Base-by-base conservation (phyloP, 163 green algal species). In the Chlorella variabilis region DNA sequence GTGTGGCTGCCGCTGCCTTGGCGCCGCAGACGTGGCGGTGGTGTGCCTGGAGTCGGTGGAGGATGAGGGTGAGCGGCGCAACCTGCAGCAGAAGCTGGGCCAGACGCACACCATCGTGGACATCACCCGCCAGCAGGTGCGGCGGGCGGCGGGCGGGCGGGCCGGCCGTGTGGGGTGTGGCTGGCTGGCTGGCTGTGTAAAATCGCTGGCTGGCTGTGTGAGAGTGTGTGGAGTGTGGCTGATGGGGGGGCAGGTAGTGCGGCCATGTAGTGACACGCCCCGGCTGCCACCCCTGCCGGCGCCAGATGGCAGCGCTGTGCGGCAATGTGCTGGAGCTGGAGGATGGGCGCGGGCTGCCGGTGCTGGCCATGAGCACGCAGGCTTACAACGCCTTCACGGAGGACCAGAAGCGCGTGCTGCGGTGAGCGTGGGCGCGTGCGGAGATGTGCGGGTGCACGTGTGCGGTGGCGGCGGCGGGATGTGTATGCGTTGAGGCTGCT, bases 301-400 rank as follows among this genome's bases (percentile, higher is more conserved):
- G 18, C n/a, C 95, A 99, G 88, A 97, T 98, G 95, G 91, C 92
- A 36, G 67, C 81, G 9, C 87, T 99, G 77, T 98, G 94, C 81
- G 96, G 96, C 81, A 99, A 99, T 81, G 93, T 94, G 51, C 83
- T 99, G 49, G 96, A 99, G 92, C 80, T 99, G 71, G 83, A 94
- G 81, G 89, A 96, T 86, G 91, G 90, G 41, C 81, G 86, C 39
- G 94, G 94, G 15, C 84, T 97, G 85, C 95, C 96, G 9, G 89
- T 96, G 34, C 89, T 99, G 87, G 94, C 93, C 41, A 96, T 98
- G 92, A 96, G 89, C 54, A 96, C 89, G 18, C 91, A 91, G 78
- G 94, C 95, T 17, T 94, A 97, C 89, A 91, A 96, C 77, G 94
- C 93, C 4, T 98, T 99, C 86, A 97, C 90, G 0, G 61, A 78